These are phyloP conservation scores for Pyricularia pennisetigena DNA, from an alignment of 2,329 filamentous ascomycete genomes.

Conservation along the genomic window DNA sequence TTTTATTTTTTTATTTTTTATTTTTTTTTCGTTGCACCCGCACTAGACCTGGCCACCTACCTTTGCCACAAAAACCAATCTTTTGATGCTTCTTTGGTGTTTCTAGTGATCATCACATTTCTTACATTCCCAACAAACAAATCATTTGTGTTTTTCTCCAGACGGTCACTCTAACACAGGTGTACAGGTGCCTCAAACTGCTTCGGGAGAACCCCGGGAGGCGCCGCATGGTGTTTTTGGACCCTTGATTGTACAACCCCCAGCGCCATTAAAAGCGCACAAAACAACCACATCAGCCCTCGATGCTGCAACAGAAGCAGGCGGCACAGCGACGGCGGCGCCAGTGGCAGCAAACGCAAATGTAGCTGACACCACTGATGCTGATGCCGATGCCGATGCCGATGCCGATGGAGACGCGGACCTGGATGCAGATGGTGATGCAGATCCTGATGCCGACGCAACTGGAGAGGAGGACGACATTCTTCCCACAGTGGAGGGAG, in stretches of 20 bases:
- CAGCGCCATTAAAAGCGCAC: slow-evolving; percentile 26
- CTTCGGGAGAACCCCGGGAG: slow-evolving; percentile 33
- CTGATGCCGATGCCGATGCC: neutral
- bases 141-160: neutral
- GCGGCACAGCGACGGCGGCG: neutral
- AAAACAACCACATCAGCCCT: slow-evolving; percentile 24
- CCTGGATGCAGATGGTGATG: slow-evolving; percentile 3
- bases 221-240: slow-evolving; percentile 46
- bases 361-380: slow-evolving; percentile 12
- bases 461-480: slow-evolving; percentile 23
- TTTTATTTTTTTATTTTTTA: neutral
- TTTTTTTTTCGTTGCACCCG: neutral
- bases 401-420: neutral
- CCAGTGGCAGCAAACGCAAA: slow-evolving; percentile 11
- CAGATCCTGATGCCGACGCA: slow-evolving; percentile 20
- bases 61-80: neutral
- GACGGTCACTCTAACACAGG: slow-evolving; percentile 23
- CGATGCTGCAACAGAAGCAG: slow-evolving; percentile 9
- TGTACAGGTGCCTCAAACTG: slow-evolving; percentile 39
- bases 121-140: neutral
- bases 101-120: neutral
- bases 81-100: neutral
- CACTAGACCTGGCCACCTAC: neutral
- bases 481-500: slow-evolving; percentile 25
- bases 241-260: slow-evolving; percentile 37